These are phyloP conservation scores for Nakazawaea peltata DNA, from an alignment of 805 yeast genomes.

Conservation along the genomic window DNA sequence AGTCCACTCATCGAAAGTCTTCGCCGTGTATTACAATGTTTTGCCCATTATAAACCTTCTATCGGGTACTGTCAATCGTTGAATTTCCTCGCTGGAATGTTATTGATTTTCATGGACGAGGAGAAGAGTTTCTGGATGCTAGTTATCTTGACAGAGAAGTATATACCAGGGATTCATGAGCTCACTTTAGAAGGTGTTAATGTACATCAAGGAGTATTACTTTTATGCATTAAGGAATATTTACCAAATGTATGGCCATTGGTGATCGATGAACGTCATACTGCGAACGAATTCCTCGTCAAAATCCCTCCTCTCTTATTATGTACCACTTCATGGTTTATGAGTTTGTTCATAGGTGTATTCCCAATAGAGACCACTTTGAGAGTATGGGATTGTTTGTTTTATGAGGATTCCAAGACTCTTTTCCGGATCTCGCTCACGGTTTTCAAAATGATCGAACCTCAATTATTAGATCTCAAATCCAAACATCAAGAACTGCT, in stretches of 20 bases:
- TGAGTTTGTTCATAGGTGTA: slow-evolving; percentile 91
- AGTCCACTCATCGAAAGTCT: slow-evolving; percentile 61
- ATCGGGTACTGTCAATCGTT: slow-evolving; percentile 96
- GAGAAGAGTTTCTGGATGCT: slow-evolving; percentile 95
- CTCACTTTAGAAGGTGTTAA: slow-evolving; percentile 89
- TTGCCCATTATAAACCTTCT: slow-evolving; percentile 77
- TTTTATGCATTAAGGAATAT: slow-evolving; percentile 79
- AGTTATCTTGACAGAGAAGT: slow-evolving; percentile 78
- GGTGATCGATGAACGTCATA: slow-evolving; percentile 23
- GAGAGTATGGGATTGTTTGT: slow-evolving; percentile 90
- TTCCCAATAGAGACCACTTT: slow-evolving; percentile 84
- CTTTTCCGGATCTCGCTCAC: slow-evolving; percentile 78
- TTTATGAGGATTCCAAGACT: slow-evolving; percentile 86
- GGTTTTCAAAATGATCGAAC: slow-evolving; percentile 67
- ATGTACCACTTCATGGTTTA: slow-evolving; percentile 96
- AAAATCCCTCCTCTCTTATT: slow-evolving; percentile 85
- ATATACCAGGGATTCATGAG: slow-evolving; percentile 88
- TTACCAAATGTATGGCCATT: slow-evolving; percentile 73
- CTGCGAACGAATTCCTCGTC: slow-evolving; percentile 44
- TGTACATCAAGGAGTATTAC: slow-evolving; percentile 87
- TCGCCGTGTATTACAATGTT: slow-evolving; percentile 75
- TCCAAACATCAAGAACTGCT: slow-evolving; percentile 5
- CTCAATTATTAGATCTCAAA: slow-evolving; percentile 33
- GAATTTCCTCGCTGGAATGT: slow-evolving; percentile 83
- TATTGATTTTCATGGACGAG: slow-evolving; percentile 80